A percentile compares a stretch with the other conserved stretches of the same genome.
Evolutionary conservation across 306 rosid species (phyloP).

Genomic region (Ormosia emarginata): DNA sequence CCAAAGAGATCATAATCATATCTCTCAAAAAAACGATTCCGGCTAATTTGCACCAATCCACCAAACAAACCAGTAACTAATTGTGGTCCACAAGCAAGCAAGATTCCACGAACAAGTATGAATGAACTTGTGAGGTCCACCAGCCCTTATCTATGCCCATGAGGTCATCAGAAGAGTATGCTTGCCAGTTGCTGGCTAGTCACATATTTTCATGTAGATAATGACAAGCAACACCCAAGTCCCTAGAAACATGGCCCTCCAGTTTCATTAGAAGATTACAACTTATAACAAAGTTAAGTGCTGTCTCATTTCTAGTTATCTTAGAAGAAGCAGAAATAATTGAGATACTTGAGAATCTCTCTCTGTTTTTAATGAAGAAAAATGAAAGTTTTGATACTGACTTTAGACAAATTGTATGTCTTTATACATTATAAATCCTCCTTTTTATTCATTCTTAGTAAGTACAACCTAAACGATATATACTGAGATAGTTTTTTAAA

Average conservation of each 20-base stretch:
- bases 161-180: neutral
- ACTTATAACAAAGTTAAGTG: neutral
- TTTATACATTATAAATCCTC: neutral
- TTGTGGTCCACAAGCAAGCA: slow-evolving; percentile 23
- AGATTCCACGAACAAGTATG: slow-evolving; percentile 26
- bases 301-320: neutral
- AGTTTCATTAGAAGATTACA: neutral
- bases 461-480: no score
- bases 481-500: no score
- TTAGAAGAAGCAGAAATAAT: neutral
- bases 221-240: neutral
- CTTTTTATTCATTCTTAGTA: no score
- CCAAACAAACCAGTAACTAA: neutral
- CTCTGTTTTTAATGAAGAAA: neutral
- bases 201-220: slow-evolving; percentile 1
- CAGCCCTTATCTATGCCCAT: neutral
- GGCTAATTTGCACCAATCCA: neutral
- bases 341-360: neutral
- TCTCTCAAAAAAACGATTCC: neutral
- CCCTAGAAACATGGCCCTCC: neutral
- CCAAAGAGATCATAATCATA: slow-evolving; percentile 21
- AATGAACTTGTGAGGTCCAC: slow-evolving; percentile 20
- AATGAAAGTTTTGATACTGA: neutral
- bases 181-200: neutral
- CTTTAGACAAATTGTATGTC: neutral